Percentiles rank a stretch among this genome's conserved stretches.
Conservation (phyloP, 495 filamentous ascomycete species). For the Tuber borchii region DNA sequence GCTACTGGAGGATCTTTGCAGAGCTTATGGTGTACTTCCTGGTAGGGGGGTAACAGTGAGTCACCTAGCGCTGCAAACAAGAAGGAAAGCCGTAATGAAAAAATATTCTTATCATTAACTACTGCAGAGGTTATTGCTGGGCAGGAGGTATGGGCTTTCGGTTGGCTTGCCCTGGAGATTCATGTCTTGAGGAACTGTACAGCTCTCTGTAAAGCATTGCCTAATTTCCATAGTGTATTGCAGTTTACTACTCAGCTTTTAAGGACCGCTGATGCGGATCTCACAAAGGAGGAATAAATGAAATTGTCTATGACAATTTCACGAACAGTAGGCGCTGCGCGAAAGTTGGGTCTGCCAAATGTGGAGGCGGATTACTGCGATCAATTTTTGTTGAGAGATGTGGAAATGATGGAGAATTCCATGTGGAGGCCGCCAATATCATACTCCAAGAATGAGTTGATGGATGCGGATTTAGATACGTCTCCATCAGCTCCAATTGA, state of each 20-base stretch:
- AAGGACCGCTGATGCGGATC: constrained; percentile 69
- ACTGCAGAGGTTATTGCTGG: constrained; percentile 50
- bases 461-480: constrained; percentile 52
- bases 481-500: constrained; percentile 49
- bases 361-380: constrained; percentile 90
- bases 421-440: constrained; percentile 57
- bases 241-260: constrained; percentile 78
- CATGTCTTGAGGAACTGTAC: constrained; percentile 79
- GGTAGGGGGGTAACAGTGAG: constrained; percentile 9
- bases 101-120: constrained; percentile 9
- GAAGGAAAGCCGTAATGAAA: constrained; percentile 15
- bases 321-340: constrained; percentile 68
- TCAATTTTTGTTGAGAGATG: constrained; percentile 78
- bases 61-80: constrained; percentile 6
- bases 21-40: constrained; percentile 44
- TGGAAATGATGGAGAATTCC: constrained; percentile 58
- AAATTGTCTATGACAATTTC: constrained; percentile 73
- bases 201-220: constrained; percentile 85
- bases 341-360: constrained; percentile 61
- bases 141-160: constrained; percentile 52
- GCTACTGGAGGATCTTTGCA: constrained; percentile 52
- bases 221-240: constrained; percentile 81
- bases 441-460: constrained; percentile 64
- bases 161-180: constrained; percentile 65
- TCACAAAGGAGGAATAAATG: constrained; percentile 76